Base-by-base conservation (phyloP, 169 alveolate species). In the Plasmodium sp. region DNA sequence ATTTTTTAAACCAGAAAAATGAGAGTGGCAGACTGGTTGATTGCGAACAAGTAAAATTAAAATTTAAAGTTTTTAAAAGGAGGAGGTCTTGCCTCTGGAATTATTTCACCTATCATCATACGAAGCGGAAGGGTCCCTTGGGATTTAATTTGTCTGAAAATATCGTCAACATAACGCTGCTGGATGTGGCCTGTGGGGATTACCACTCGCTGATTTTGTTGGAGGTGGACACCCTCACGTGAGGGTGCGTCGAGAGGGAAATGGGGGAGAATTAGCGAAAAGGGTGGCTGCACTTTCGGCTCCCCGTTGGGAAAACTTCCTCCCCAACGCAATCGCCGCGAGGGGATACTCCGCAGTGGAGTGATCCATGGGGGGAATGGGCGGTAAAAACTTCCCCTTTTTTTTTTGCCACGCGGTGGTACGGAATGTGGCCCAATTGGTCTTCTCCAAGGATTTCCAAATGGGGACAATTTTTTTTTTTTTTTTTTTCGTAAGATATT, bases 41-140 rank as follows among this genome's bases (percentile, higher is more conserved):
- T 31, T 56, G 56, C 18, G 90, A 79, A 72, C 41, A 90, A 31
- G 90, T 48, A 0, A 90, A 90, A 67, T 22, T 34, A 71, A 80
- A 81, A 62, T 90, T 90, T 90, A 90, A 90, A 67, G 83, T 90
- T 27, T 90, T 90, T 54, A 90, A 90, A 90, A 90, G 67, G 67
- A 79, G 94, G 73, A 79, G 82, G 36, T 79, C 94, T n/a, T 90
- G 94, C 39, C 67, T 90, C 27, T 90, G 94, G 94, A 90, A 90
- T 79, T 90, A 79, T 58, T 90, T 90, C 58, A 90, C 90, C n/a
- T 90, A 90, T 58, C 83, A 90, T 79, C 48, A 90, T 9, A 74
- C 39, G 10, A 90, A 54, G 73, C 58, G 83, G 51, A 80, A 67
- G 48, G 18, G 54, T 18, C 16, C 83, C 51, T 22, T 41, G 14